Evolutionary conservation across 177 flowering plant species (phyloP), one percentile per base, ranked within the genome.

Genomic region (Tripterygium wilfordii): DNA sequence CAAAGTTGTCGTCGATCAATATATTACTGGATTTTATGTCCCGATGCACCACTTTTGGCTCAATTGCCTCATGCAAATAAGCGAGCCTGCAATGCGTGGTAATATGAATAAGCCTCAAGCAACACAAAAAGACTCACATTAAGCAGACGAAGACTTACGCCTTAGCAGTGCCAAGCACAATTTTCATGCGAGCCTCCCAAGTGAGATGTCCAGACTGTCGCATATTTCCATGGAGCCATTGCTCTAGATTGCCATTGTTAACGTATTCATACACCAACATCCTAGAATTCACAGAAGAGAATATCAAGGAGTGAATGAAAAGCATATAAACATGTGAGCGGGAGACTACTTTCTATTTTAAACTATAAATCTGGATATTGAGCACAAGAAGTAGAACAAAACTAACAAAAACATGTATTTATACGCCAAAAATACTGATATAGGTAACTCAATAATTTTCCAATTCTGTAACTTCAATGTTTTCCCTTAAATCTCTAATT

Each of bases 1-100:
- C 71, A 47, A 76, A 76, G 35, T 69, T 72, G 25, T 79, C 77
- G 48, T 79, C 79, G 35, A 79, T 67, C 54, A 79, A 45, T 57
- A 79, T 79, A 53, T 79, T 79, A 66, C 85, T 76, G 2, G 85
- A 71, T 55, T 79, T 79, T 46, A 76, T 76, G 66, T 79, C 85
- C 48, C 85, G 62, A 55, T 79, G 85, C 51, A 79, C 76, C 14
- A 79, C 79, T 49, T 80, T 75, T 29, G 83, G 83, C 26, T 75
- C 83, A 57, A 75, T 72, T 26, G 79, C 78, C 53, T 75, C 83
- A 42, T 75, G 83, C 61, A 75, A 53, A 56, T 75, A 80, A 20
- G 86, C 71, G 53, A 77, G 67, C 47, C 80, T 80, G 71, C 58
- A 54, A 45, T 3, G 51, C 43, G 22, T 8, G 12, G 37, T 19